These are phyloP conservation scores for Rachicladosporium sp. DNA, from an alignment of 2,329 filamentous ascomycete genomes.

Conservation along the genomic window DNA sequence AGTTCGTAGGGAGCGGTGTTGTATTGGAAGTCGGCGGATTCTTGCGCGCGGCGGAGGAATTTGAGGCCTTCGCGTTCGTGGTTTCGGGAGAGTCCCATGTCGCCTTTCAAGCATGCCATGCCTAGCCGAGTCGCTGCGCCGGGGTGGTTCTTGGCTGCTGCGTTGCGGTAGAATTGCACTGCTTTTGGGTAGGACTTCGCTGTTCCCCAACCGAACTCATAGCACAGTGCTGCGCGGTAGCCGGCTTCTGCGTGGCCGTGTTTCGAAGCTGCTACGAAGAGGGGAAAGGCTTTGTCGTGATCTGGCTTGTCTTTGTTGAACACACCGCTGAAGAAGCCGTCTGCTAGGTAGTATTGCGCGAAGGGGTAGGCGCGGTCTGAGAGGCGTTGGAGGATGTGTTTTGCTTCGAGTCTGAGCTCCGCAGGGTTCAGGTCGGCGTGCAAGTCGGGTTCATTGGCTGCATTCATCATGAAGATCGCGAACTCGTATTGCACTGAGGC, in stretches of 20 bases:
- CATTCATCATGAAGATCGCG: slow-evolving; percentile 83
- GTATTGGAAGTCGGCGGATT: slow-evolving; percentile 83
- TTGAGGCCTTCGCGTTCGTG: slow-evolving; percentile 85
- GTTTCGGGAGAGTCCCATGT: slow-evolving; percentile 64
- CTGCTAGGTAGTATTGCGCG: slow-evolving; percentile 92
- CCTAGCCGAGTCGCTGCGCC: slow-evolving; percentile 89
- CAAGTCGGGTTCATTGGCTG: slow-evolving; percentile 59
- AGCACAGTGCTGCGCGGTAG: slow-evolving; percentile 85
- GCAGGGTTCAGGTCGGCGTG: slow-evolving; percentile 31
- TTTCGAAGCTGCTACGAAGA: slow-evolving; percentile 88
- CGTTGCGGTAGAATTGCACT: slow-evolving; percentile 80
- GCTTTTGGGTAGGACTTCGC: slow-evolving; percentile 83
- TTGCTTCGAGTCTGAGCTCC: slow-evolving; percentile 73
- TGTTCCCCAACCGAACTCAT: slow-evolving; percentile 96
- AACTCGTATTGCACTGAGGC: slow-evolving; percentile 89
- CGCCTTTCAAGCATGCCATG: slow-evolving; percentile 77
- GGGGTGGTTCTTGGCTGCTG: slow-evolving; percentile 86
- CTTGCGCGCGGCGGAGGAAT: slow-evolving; percentile 88
- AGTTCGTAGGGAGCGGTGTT: slow-evolving; percentile 88
- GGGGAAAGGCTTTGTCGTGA: slow-evolving; percentile 77
- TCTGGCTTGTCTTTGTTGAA: slow-evolving; percentile 94
- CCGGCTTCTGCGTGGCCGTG: slow-evolving; percentile 94
- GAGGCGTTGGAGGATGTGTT: slow-evolving; percentile 74
- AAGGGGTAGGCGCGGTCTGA: slow-evolving; percentile 86
- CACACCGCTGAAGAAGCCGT: slow-evolving; percentile 85